Evolutionary conservation across 257 asterid species (phyloP).

Genomic region (Anisodus acutangulus): DNA sequence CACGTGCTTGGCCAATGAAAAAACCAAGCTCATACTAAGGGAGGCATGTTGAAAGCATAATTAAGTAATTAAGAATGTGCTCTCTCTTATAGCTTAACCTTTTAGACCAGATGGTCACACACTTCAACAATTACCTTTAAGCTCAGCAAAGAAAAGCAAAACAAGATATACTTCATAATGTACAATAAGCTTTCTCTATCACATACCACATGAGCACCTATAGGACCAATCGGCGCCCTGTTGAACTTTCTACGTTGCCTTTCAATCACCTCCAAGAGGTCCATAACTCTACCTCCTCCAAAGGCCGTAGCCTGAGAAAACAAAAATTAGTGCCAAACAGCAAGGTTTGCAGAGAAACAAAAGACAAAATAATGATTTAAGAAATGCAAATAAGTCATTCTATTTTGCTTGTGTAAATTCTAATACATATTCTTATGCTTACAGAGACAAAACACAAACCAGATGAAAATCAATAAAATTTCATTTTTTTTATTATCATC

Average conservation of each 20-base stretch:
- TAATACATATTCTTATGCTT: slow-evolving; percentile 16
- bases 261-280: slow-evolving; percentile 78
- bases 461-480: slow-evolving; percentile 13
- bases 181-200: slow-evolving; percentile 26
- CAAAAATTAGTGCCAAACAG: not conserved
- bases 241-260: slow-evolving; percentile 66
- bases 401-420: not conserved
- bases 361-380: not conserved
- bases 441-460: not conserved
- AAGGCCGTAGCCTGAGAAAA: slow-evolving; percentile 82
- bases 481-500: not conserved
- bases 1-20: slow-evolving; percentile 9
- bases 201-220: slow-evolving; percentile 92
- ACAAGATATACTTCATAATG: slow-evolving; percentile 23
- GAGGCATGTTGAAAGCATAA: not conserved
- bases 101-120: not conserved
- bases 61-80: slow-evolving; percentile 3
- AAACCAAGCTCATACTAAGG: not conserved
- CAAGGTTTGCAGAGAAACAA: not conserved
- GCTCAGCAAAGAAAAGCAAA: not conserved
- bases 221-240: slow-evolving; percentile 91
- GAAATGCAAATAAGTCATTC: not conserved
- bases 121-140: not conserved
- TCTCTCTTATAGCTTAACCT: not conserved
- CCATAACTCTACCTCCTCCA: slow-evolving; percentile 74